These are phyloP conservation scores for Boletus nobilissimus DNA, from an alignment of 1,284 basidiomycete genomes.

Conservation along the genomic window DNA sequence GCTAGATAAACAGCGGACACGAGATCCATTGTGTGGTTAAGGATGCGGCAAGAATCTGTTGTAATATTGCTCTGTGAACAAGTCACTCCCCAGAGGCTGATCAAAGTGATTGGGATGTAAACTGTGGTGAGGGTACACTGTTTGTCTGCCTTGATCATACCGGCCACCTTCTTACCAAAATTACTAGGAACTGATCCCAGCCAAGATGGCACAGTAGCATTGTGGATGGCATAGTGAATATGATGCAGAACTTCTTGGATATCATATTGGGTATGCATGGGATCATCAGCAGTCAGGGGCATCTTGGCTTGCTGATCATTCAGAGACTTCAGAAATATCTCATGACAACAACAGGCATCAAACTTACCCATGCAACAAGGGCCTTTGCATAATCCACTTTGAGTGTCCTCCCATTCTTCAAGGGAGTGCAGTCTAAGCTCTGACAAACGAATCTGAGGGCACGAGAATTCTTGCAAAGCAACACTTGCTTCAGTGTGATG, in stretches of 20 bases:
- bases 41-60: background rate
- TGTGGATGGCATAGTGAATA: conserved; percentile 37
- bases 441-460: background rate
- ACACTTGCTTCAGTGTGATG: background rate
- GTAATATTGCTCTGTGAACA: background rate
- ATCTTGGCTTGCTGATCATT: background rate
- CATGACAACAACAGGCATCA: background rate
- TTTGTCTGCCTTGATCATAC: conserved; percentile 49
- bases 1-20: background rate
- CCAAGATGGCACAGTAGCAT: conserved; percentile 45
- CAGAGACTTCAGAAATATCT: background rate
- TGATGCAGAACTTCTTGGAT: background rate
- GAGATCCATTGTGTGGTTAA: conserved; percentile 31
- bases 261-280: background rate
- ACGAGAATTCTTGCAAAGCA: background rate
- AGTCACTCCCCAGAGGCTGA: conserved; percentile 26
- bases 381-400: background rate
- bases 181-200: conserved; percentile 42
- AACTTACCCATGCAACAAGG: background rate
- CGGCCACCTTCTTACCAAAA: conserved; percentile 42
- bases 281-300: background rate
- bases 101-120: conserved; percentile 47
- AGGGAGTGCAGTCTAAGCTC: background rate
- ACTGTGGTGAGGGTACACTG: conserved; percentile 46
- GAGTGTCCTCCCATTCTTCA: background rate